These are phyloP conservation scores for Ustilago trichophora DNA, from an alignment of 1,284 basidiomycete genomes.

Conservation along the genomic window DNA sequence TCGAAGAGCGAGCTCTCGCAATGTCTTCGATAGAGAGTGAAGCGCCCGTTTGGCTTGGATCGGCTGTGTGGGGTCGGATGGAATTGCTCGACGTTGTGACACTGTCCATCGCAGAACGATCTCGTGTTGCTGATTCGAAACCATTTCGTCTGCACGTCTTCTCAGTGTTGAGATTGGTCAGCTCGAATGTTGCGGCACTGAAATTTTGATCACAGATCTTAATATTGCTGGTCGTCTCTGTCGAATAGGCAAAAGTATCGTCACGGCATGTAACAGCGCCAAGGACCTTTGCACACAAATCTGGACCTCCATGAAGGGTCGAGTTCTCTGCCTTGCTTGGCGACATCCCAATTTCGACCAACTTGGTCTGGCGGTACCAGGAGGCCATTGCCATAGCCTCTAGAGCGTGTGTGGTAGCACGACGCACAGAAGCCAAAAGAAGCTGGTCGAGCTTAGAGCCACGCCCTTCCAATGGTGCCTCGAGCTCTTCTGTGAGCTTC, in stretches of 20 bases:
- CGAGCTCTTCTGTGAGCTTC: background rate
- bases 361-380: slow-evolving; percentile 16
- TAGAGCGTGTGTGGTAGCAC: background rate
- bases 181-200: no score
- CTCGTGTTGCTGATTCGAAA: background rate
- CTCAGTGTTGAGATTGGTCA: no score
- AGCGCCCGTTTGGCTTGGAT: background rate
- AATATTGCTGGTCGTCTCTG: no score
- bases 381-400: slow-evolving; percentile 15
- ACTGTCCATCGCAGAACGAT: background rate
- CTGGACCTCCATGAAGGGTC: no score
- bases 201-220: no score
- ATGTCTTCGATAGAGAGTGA: slow-evolving; percentile 1
- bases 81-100: background rate
- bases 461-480: background rate
- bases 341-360: no score
- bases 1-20: slow-evolving; percentile 4
- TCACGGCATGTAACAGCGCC: no score
- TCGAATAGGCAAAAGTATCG: no score
- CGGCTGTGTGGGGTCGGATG: background rate
- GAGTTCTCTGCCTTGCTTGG: no score
- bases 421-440: slow-evolving; percentile 4
- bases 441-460: slow-evolving; percentile 8
- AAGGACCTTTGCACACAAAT: no score
- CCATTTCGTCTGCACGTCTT: no score